phyloP scores from a whole-genome alignment of 768 basidiomycete genomes.

The Sporobolomyces roseus region DNA sequence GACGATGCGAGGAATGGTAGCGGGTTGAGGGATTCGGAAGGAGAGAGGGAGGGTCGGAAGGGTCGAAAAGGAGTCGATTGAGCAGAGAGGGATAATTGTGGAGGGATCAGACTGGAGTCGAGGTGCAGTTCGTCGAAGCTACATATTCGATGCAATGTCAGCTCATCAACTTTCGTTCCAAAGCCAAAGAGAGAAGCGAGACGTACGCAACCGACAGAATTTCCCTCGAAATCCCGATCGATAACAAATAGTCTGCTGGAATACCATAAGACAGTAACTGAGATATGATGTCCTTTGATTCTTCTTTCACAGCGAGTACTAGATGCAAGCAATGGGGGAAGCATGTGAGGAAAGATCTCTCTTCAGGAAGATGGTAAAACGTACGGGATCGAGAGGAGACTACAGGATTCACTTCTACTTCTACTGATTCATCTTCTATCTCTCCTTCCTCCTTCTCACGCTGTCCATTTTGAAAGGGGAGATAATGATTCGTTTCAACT shows the following conservation, averaged over 20 bases:
- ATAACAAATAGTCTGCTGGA: conserved; percentile 31
- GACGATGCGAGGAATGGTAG: no score
- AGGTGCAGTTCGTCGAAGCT: conserved; percentile 32
- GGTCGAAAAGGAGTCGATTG: neutral
- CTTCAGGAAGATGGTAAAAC: no score
- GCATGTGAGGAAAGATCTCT: no score
- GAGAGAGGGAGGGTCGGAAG: neutral
- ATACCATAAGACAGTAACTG: conserved; percentile 34
- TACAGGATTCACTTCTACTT: neutral
- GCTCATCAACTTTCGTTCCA: neutral
- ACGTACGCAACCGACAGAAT: conserved; percentile 19
- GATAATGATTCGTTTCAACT: neutral
- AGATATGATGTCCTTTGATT: conserved; percentile 29
- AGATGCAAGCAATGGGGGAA: neutral
- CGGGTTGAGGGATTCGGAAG: no score
- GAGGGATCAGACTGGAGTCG: conserved; percentile 2
- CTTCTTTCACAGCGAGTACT: conserved; percentile 26
- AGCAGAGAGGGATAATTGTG: neutral
- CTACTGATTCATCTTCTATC: conserved; percentile 23
- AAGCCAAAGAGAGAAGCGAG: neutral
- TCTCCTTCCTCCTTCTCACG: conserved; percentile 29
- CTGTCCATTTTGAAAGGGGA: no score
- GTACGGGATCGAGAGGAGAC: no score
- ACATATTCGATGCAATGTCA: neutral
- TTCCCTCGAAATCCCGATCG: conserved; percentile 34